These are phyloP conservation scores for Trichomonas gallinae DNA, from an alignment of 208 protist genomes.

Conservation along the genomic window DNA sequence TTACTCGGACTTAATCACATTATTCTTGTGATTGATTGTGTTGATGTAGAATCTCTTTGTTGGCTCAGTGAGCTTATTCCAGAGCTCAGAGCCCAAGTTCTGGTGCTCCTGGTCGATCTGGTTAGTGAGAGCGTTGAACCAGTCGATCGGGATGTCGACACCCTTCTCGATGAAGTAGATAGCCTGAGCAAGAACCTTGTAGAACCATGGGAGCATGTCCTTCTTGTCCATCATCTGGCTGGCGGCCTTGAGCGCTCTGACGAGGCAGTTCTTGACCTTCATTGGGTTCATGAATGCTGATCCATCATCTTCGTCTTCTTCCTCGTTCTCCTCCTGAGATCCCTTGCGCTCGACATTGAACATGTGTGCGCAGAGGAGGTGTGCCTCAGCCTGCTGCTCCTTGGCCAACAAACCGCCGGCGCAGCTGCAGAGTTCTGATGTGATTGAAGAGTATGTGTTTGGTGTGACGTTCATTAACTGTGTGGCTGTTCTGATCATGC, in stretches of 20 bases:
- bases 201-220: neutral
- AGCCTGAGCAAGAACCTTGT: neutral
- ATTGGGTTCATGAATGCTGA: neutral
- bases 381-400: neutral
- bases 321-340: neutral
- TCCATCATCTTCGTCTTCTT: slow-evolving; percentile 8
- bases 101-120: neutral
- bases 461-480: neutral
- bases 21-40: neutral
- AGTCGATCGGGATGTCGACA: neutral
- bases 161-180: slow-evolving; percentile 22
- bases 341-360: neutral
- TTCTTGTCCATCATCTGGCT: neutral
- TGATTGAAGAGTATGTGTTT: neutral
- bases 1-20: neutral
- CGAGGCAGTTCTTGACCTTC: slow-evolving; percentile 15
- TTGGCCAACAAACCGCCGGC: neutral
- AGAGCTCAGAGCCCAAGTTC: neutral
- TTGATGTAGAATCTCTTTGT: neutral
- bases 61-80: neutral
- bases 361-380: neutral
- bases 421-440: neutral
- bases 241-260: neutral
- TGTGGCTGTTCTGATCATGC: slow-evolving; percentile 2
- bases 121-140: neutral